These are phyloP conservation scores for Daldinia vernicosa DNA, from an alignment of 495 filamentous ascomycete species.

Conservation along the genomic window DNA sequence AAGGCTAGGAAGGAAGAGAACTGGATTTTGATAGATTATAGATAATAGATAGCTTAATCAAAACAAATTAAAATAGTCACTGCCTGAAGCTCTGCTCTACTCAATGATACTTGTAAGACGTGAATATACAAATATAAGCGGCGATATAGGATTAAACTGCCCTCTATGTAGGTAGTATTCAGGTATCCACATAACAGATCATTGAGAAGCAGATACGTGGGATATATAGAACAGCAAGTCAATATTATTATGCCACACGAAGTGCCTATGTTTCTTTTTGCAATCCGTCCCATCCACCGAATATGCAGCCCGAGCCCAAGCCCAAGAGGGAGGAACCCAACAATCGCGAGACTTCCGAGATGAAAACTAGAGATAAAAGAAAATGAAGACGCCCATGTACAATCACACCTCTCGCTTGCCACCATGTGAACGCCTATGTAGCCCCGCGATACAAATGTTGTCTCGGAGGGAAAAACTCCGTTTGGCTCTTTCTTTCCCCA, in stretches of 20 bases:
- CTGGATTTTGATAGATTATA: background rate
- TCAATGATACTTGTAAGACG: background rate
- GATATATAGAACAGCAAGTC: background rate
- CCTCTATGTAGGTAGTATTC: background rate
- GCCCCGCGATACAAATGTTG: constrained; percentile 23
- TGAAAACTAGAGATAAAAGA: constrained; percentile 8
- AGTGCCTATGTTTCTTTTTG: background rate
- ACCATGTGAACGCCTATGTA: constrained; percentile 34
- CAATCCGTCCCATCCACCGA: constrained; percentile 12
- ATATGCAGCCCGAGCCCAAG: constrained; percentile 12
- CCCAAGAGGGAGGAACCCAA: constrained; percentile 3
- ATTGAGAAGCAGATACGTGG: background rate
- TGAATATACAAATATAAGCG: background rate
- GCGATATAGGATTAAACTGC: background rate
- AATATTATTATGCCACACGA: constrained; percentile 12
- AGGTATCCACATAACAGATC: background rate
- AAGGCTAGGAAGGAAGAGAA: background rate
- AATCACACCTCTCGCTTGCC: constrained; percentile 7
- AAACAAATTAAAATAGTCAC: background rate
- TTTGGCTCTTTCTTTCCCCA: background rate
- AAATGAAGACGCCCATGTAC: constrained; percentile 8
- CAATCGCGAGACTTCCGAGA: background rate
- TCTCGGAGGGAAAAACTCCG: constrained; percentile 4
- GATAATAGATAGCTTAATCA: constrained; percentile 1
- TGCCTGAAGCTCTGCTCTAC: no score